Evolutionary conservation across 768 basidiomycete species (phyloP), one percentile per base, ranked within the genome.

Genomic region (Lepiota brunneoincarnata): DNA sequence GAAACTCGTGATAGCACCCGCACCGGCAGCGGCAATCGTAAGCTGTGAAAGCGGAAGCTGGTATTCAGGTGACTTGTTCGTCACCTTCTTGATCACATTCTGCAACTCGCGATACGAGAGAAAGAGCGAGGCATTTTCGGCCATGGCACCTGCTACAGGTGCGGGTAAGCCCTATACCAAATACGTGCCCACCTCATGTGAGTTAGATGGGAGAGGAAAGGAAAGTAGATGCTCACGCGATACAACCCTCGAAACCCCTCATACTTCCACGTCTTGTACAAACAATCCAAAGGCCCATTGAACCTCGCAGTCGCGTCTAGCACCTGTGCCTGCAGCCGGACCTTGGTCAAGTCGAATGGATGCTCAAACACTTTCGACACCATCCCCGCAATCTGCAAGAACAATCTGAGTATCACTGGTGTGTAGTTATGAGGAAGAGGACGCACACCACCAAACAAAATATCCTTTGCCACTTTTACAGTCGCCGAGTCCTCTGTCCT

Each of bases 271-370:
- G 95, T 98, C 67, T 88, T 82, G 43, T 73, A 71, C 54, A 98
- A 78, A 68, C 94, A 96, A 69, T 98, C 91, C 55, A 93, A 61
- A 0, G 95, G 94, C 0, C 95, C 95, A 12, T 74, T 84, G 72
- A 93, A 98, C 34, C 59, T 49, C 7, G 57, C 59, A 34, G 57
- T 44, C 84, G 81, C 47, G 71, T 61, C 18, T 50, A 95, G 76
- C 11, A 95, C 86, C 64, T 98, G 96, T 1, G 91, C 82, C 69
- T 98, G 96, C 39, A 98, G 78, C 45, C 95, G 82, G 55, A 97
- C 95, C 73, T 97, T 98, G 52, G 93, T 89, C 34, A 98, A 81
- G 70, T 98, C 95, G 63, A 96, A 93, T 0, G 96, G 96, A 66
- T 97, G 93, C 72, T 96, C 94, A 58, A 97, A 86, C 14, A 93